These are phyloP conservation scores for Neurospora sp. DNA, from an alignment of 495 filamentous ascomycete genomes.

Conservation along the genomic window DNA sequence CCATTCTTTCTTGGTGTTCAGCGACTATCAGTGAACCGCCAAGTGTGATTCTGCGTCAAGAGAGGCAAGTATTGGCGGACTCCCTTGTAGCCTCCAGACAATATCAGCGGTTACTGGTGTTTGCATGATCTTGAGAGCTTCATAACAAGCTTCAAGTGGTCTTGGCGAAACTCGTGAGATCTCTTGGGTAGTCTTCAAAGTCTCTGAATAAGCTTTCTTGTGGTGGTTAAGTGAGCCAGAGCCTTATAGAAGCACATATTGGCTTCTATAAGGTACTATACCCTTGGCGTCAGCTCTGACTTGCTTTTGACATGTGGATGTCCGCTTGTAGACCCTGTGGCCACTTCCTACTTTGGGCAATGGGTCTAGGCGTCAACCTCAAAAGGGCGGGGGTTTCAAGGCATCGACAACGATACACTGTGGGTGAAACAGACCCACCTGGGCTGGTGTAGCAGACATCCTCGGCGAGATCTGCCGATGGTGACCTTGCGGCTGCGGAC, in stretches of 20 bases:
- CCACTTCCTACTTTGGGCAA: neutral
- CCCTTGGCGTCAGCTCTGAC: neutral
- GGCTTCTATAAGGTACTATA: neutral
- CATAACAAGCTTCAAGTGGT: neutral
- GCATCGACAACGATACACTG: neutral
- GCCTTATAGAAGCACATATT: neutral
- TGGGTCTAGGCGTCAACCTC: neutral
- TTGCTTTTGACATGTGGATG: neutral
- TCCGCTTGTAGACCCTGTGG: neutral
- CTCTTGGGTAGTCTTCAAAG: neutral
- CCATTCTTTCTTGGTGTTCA: neutral
- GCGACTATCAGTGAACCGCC: neutral
- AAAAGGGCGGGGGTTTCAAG: neutral
- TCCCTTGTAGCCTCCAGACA: neutral
- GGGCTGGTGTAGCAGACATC: conserved; percentile 1
- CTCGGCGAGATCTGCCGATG: neutral
- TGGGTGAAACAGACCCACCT: conserved; percentile 14
- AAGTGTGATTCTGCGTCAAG: neutral
- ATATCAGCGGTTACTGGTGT: neutral
- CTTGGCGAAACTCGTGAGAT: neutral
- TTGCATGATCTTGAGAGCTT: neutral
- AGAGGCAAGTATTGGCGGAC: neutral
- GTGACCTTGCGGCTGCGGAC: neutral
- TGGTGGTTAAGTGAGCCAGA: neutral
- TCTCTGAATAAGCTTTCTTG: neutral